These are phyloP conservation scores for Knoxdaviesia capensis DNA, from an alignment of 2,329 filamentous ascomycete genomes.

Conservation along the genomic window DNA sequence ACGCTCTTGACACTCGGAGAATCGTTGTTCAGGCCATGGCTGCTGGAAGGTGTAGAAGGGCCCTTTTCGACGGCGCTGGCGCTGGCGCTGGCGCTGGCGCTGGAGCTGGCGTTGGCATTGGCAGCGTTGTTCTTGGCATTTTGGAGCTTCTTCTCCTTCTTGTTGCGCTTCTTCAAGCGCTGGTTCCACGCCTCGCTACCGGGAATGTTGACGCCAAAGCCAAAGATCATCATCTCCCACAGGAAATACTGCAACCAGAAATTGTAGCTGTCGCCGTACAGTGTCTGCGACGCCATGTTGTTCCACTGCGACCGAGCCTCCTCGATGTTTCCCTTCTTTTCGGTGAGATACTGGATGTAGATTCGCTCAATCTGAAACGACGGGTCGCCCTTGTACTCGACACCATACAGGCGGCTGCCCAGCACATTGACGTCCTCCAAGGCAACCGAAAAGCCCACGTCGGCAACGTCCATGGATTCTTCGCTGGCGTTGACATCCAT, in stretches of 20 bases:
- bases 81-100: too few relatives aligned
- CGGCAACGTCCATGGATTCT: conserved; percentile 73
- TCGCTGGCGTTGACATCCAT: conserved; percentile 55
- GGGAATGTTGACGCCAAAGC: neutral
- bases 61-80: too few relatives aligned
- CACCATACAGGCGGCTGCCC: conserved; percentile 53
- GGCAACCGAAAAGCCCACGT: conserved; percentile 71
- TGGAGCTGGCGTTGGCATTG: too few relatives aligned
- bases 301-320: conserved; percentile 65
- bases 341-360: conserved; percentile 76
- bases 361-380: conserved; percentile 79
- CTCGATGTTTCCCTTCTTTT: conserved; percentile 59
- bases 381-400: conserved; percentile 66
- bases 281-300: conserved; percentile 40
- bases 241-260: conserved; percentile 89
- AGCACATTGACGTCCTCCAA: conserved; percentile 72
- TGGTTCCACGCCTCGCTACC: neutral
- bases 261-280: conserved; percentile 59
- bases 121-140: too few relatives aligned
- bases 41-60: too few relatives aligned
- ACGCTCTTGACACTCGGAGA: too few relatives aligned
- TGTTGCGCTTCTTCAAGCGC: too few relatives aligned
- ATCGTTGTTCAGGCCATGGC: too few relatives aligned
- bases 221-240: conserved; percentile 62
- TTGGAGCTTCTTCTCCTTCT: too few relatives aligned